These are phyloP conservation scores for Leucaena leucocephala DNA, from an alignment of 306 rosid species.

Conservation along the genomic window DNA sequence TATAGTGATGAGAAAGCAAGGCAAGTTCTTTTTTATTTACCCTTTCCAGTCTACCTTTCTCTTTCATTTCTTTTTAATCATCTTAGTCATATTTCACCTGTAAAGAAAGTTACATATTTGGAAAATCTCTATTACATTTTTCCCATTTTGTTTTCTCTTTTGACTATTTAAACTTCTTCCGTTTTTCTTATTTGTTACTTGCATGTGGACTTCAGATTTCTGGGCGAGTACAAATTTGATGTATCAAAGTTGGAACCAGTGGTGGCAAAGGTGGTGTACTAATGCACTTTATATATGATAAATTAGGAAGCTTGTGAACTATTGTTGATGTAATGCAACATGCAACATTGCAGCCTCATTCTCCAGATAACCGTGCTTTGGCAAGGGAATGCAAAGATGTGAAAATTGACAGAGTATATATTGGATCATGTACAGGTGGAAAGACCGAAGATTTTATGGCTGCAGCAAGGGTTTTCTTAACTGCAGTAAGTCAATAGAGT, in stretches of 20 bases:
- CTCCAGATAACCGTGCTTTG: constrained; percentile 92
- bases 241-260: constrained; percentile 76
- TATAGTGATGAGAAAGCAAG: constrained; percentile 50
- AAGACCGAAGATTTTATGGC: constrained; percentile 85
- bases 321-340: constrained; percentile 15
- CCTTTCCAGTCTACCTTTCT: background rate
- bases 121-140: background rate
- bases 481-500: constrained; percentile 53
- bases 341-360: constrained; percentile 77
- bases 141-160: constrained; percentile 1
- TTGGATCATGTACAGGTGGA: constrained; percentile 98
- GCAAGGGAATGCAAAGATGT: constrained; percentile 98
- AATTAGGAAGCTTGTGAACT: constrained; percentile 9
- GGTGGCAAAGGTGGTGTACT: constrained; percentile 78
- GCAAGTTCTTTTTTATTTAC: constrained; percentile 29
- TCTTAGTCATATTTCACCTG: background rate
- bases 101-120: background rate
- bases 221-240: constrained; percentile 70
- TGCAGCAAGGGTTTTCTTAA: constrained; percentile 79
- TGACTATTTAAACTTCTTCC: background rate
- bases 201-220: constrained; percentile 54
- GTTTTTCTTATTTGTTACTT: background rate
- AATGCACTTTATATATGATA: constrained; percentile 30
- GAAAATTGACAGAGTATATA: constrained; percentile 87
- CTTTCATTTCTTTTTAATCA: constrained; percentile 31